A percentile compares a stretch with the other conserved stretches of the same genome.
Evolutionary conservation across 2,329 filamentous ascomycete genomes (phyloP).

Genomic region (Hypocreales sp.): DNA sequence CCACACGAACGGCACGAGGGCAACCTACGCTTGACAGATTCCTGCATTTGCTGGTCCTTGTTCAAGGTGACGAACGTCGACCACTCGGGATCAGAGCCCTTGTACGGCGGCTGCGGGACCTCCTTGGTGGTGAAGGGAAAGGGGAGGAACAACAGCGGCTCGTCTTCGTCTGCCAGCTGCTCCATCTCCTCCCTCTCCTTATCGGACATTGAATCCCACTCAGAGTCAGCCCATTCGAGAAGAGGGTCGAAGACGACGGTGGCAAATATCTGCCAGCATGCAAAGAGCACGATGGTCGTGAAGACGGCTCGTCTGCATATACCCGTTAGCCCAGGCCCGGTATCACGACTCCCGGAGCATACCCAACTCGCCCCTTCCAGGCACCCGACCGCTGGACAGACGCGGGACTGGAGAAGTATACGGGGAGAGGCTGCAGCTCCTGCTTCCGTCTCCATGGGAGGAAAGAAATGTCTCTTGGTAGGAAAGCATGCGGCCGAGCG

Average conservation of each 20-base stretch:
- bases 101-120: constrained; percentile 33
- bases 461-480: constrained; percentile 15
- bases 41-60: constrained; percentile 30
- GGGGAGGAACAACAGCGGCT: constrained; percentile 39
- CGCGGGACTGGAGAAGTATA: constrained; percentile 16
- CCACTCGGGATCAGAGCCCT: constrained; percentile 47
- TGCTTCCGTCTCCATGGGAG: constrained; percentile 15
- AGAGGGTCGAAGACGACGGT: constrained; percentile 30
- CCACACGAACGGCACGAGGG: no score
- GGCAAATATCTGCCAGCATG: constrained; percentile 27
- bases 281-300: constrained; percentile 16
- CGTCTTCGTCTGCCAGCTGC: constrained; percentile 25
- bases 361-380: constrained; percentile 14
- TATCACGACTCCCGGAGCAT: no score
- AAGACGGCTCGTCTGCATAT: constrained; percentile 15
- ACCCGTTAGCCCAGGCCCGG: no score
- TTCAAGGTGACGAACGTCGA: constrained; percentile 42
- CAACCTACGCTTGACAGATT: constrained; percentile 29
- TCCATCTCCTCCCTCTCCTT: constrained; percentile 26
- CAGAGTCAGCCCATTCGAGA: constrained; percentile 23
- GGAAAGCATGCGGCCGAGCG: constrained; percentile 7
- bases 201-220: constrained; percentile 24
- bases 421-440: constrained; percentile 9
- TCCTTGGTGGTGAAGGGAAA: constrained; percentile 41
- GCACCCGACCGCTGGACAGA: constrained; percentile 3